Evolutionary conservation across 306 rosid genomes (phyloP).

Genomic region (Trifolium dubium): DNA sequence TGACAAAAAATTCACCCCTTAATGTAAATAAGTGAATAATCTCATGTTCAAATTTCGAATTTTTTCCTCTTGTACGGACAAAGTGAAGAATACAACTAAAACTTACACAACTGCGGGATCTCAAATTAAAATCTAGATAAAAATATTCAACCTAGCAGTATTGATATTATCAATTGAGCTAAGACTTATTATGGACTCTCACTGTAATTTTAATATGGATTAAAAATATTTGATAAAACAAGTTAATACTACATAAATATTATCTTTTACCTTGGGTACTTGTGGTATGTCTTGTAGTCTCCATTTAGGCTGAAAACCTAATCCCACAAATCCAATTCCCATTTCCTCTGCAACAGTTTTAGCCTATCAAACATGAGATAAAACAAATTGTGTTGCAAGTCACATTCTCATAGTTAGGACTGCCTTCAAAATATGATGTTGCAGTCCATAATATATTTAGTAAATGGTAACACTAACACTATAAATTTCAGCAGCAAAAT

Average conservation of each 20-base stretch:
- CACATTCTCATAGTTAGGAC: background rate
- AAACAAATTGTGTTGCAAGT: constrained; percentile 8
- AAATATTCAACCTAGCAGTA: too few relatives aligned
- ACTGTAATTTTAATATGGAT: background rate
- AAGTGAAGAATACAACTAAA: too few relatives aligned
- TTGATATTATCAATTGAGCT: too few relatives aligned
- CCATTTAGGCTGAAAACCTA: constrained; percentile 91
- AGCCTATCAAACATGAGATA: constrained; percentile 51
- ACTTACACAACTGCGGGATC: too few relatives aligned
- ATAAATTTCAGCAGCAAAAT: background rate
- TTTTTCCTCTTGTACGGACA: too few relatives aligned
- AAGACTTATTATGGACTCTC: too few relatives aligned
- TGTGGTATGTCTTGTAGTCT: constrained; percentile 61
- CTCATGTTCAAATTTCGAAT: too few relatives aligned
- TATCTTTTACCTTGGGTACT: constrained; percentile 70
- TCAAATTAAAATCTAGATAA: too few relatives aligned
- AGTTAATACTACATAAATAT: background rate
- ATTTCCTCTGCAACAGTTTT: constrained; percentile 90
- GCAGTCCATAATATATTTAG: background rate
- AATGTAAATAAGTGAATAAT: too few relatives aligned
- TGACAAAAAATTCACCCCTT: too few relatives aligned
- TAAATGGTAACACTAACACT: background rate
- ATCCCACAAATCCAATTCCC: constrained; percentile 87
- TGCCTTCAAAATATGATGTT: constrained; percentile 1
- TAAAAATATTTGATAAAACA: background rate